These are phyloP conservation scores for Trichoderma semiorbis DNA, from an alignment of 2,329 filamentous ascomycete species.

Conservation along the genomic window DNA sequence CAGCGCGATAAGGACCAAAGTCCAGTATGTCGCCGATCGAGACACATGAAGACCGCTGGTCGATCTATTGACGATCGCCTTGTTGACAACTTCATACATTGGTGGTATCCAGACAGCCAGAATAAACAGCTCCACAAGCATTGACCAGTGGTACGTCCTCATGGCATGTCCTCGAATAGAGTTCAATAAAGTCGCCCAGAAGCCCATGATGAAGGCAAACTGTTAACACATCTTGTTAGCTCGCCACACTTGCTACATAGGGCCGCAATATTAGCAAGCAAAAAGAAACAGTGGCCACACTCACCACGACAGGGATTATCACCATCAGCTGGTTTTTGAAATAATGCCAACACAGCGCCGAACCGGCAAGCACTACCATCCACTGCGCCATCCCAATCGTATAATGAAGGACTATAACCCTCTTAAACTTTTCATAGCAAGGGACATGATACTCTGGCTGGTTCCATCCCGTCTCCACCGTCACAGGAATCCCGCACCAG, in stretches of 20 bases:
- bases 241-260: background rate
- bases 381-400: slow-evolving; percentile 39
- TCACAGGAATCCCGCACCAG: slow-evolving; percentile 42
- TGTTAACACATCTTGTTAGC: slow-evolving; percentile 18
- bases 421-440: slow-evolving; percentile 40
- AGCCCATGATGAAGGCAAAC: slow-evolving; percentile 37
- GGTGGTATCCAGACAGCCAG: slow-evolving; percentile 28
- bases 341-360: slow-evolving; percentile 38
- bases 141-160: slow-evolving; percentile 39
- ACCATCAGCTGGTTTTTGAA: slow-evolving; percentile 31
- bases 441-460: slow-evolving; percentile 39
- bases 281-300: slow-evolving; percentile 19
- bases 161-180: slow-evolving; percentile 32
- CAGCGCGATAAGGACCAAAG: slow-evolving; percentile 33
- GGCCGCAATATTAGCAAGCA: background rate
- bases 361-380: slow-evolving; percentile 33
- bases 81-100: slow-evolving; percentile 25
- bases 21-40: background rate
- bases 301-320: slow-evolving; percentile 35
- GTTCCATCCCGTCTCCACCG: slow-evolving; percentile 26
- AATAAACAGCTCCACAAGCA: slow-evolving; percentile 34
- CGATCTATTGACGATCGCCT: background rate
- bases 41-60: background rate
- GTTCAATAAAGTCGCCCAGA: slow-evolving; percentile 34
- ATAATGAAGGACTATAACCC: slow-evolving; percentile 37